These are phyloP conservation scores for Eutrema japonicum DNA, from an alignment of 345 rosid genomes.

Conservation along the genomic window DNA sequence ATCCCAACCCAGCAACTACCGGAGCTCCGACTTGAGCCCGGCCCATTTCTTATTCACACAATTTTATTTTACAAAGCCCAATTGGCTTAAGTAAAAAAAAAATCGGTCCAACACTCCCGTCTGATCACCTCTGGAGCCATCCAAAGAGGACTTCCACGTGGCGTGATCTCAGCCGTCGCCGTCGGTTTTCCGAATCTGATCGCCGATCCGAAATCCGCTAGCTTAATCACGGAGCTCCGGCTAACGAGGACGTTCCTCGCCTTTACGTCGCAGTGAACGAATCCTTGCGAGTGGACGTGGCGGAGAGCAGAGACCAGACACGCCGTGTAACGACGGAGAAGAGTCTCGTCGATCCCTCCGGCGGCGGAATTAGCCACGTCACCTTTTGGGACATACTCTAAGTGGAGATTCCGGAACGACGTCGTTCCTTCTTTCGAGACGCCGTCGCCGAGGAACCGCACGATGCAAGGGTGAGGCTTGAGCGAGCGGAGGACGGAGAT, in stretches of 20 bases:
- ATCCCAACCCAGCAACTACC: too few relatives aligned
- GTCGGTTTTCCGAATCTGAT: constrained; percentile 16
- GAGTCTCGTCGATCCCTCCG: constrained; percentile 50
- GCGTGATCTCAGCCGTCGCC: constrained; percentile 30
- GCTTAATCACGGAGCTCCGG: constrained; percentile 53
- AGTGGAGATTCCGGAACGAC: constrained; percentile 57
- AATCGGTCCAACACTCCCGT: too few relatives aligned
- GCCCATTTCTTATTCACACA: too few relatives aligned
- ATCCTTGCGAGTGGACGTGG: constrained; percentile 60
- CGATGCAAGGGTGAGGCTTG: constrained; percentile 55
- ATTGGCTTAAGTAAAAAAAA: too few relatives aligned
- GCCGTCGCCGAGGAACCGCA: constrained; percentile 61
- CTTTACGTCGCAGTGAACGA: constrained; percentile 81
- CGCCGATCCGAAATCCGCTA: constrained; percentile 87
- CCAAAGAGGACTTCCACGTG: constrained; percentile 93
- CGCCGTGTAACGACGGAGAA: constrained; percentile 52
- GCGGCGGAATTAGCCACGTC: constrained; percentile 50
- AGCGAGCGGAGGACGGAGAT: constrained; percentile 57
- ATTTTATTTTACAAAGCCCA: too few relatives aligned
- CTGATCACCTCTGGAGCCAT: constrained; percentile 94
- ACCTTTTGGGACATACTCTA: constrained; percentile 68
- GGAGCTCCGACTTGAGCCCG: too few relatives aligned
- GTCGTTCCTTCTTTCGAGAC: constrained; percentile 43
- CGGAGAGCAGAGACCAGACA: constrained; percentile 65
- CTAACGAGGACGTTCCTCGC: constrained; percentile 66